Conservation (phyloP, 345 rosid genomes). For the Excoecaria cochinchinensis region DNA sequence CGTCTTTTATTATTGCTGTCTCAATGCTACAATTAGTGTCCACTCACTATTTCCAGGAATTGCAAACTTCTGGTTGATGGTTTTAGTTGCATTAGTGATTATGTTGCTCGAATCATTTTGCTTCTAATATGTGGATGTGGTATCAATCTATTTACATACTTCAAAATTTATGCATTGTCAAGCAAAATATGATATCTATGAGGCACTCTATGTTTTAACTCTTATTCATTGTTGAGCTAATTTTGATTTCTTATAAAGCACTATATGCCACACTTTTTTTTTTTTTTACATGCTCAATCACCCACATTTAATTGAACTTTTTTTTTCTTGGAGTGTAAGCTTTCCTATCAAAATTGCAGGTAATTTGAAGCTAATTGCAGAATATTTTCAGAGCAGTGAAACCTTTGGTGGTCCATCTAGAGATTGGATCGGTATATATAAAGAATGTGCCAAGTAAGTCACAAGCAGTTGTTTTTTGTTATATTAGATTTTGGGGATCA, state of each 20-base stretch:
- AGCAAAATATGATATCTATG: too few relatives aligned
- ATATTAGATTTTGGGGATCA: too few relatives aligned
- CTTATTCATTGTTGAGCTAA: neutral
- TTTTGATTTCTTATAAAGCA: neutral
- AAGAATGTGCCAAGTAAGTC: conserved; percentile 86
- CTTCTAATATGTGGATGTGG: too few relatives aligned
- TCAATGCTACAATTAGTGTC: too few relatives aligned
- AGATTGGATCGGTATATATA: conserved; percentile 91
- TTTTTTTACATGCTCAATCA: neutral
- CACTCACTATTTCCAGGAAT: too few relatives aligned
- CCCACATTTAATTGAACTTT: neutral
- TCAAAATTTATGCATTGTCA: too few relatives aligned
- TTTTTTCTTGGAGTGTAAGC: conserved; percentile 3
- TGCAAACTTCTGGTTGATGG: too few relatives aligned
- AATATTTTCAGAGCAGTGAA: conserved; percentile 87
- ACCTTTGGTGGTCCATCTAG: conserved; percentile 71
- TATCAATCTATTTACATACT: too few relatives aligned
- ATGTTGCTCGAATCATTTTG: too few relatives aligned
- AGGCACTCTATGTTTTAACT: too few relatives aligned
- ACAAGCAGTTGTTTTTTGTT: conserved; percentile 2
- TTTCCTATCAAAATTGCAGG: conserved; percentile 36
- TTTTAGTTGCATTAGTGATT: too few relatives aligned
- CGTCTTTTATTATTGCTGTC: too few relatives aligned
- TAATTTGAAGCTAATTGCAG: conserved; percentile 82
- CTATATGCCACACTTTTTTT: neutral